A percentile compares a stretch with the other conserved stretches of the same genome.
These are phyloP conservation scores for Beta lomatogona DNA, from an alignment of 179 eudicot genomes.

Conservation along the genomic window DNA sequence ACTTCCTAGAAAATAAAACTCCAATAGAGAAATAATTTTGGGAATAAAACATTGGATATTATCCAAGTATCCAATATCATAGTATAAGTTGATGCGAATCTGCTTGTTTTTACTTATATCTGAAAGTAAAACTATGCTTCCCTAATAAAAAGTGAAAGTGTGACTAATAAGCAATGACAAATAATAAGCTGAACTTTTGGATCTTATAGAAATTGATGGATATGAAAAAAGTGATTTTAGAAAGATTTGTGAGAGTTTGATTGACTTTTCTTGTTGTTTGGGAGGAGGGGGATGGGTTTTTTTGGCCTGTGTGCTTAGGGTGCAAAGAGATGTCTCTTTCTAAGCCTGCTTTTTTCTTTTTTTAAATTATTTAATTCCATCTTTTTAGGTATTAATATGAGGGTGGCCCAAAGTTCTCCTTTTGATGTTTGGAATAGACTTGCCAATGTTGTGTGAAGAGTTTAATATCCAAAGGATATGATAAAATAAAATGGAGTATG, in stretches of 20 bases:
- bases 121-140: too few species aligned
- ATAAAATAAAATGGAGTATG: not conserved
- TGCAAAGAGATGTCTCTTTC: slow-evolving; percentile 32
- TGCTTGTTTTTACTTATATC: too few species aligned
- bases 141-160: too few species aligned
- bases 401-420: slow-evolving; percentile 29
- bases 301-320: slow-evolving; percentile 27
- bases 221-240: not conserved
- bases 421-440: slow-evolving; percentile 22
- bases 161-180: slow-evolving; percentile 5
- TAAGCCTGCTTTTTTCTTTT: not conserved
- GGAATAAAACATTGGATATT: too few species aligned
- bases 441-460: not conserved
- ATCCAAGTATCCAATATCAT: too few species aligned
- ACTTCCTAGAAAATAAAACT: too few species aligned
- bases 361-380: not conserved
- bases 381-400: slow-evolving; percentile 8
- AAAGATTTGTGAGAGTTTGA: not conserved
- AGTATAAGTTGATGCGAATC: too few species aligned
- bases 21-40: too few species aligned
- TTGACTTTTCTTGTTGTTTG: not conserved
- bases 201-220: not conserved
- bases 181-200: slow-evolving; percentile 10
- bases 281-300: not conserved
- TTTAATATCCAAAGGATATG: slow-evolving; percentile 13